Evolutionary conservation across 805 yeast genomes (phyloP), one percentile per base, ranked within the genome.

Genomic region (Danielozyma ontarioensis): DNA sequence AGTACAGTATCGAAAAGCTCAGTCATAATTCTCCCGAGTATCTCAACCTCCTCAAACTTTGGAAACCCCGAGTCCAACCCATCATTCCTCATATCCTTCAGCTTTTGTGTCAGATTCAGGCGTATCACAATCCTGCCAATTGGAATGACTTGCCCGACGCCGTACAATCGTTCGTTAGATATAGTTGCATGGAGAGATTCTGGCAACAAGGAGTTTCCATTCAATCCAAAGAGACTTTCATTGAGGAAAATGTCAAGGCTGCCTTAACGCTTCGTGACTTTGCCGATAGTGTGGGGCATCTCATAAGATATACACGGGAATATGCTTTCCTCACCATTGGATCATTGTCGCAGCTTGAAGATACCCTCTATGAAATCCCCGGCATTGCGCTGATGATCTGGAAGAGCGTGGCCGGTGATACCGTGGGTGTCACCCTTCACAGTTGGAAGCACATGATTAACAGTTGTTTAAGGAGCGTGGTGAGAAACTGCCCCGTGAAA

Each of bases 131-230:
- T 50, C 96, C 97, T 0, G 82, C 70, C 10, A 90, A 90, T 56
- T 90, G 98, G 97, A 68, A 67, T 11, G 84, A 77, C 25, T 66
- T 93, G 31, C 97, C 98, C 0, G 73, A 72, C 2, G 94, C 87
- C 36, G 97, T 93, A 1, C 96, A 86, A 55, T 71, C 90, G 1
- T 90, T 94, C 65, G 96, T 90, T n/a, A 74, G 76, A 43, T 82
- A 86, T 48, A 82, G 94, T 39, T 83, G 94, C 31, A 78, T 81
- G 53, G 99, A 93, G 62, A 70, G 97, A 49, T 93, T 93, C 56
- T 93, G 99, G 99, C 97, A 94, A 53, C 95, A 88, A 40, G 98
- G 98, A 13, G 94, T 95, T 15, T 85, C 96, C 1, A 83, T 85
- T 37, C 95, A 93, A 59, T 80, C 95, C 2, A 83, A 86, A 49